phyloP scores from a whole-genome alignment of 2,329 filamentous ascomycete genomes.

The Verticillium alfalfae region DNA sequence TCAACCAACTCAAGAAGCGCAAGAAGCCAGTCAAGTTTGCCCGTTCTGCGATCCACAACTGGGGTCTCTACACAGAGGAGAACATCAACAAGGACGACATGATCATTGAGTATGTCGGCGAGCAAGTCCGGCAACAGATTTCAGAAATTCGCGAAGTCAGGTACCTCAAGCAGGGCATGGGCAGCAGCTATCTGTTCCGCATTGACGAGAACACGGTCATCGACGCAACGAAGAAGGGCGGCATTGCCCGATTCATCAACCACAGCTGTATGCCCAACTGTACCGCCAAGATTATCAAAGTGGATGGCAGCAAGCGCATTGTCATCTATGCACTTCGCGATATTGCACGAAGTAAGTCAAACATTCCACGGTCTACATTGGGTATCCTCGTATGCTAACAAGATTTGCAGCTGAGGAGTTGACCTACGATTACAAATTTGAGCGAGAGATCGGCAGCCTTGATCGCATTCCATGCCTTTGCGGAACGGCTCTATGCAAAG shows the following conservation, averaged over 20 bases:
- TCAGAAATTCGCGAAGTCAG: conserved; percentile 91
- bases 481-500: conserved; percentile 93
- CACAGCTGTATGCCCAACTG: conserved; percentile 98
- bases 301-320: conserved; percentile 95
- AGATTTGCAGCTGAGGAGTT: conserved; percentile 78
- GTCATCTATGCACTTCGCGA: conserved; percentile 97
- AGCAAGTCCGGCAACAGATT: conserved; percentile 94
- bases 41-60: conserved; percentile 95
- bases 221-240: conserved; percentile 96
- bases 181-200: conserved; percentile 94
- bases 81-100: conserved; percentile 97
- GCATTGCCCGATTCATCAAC: conserved; percentile 98
- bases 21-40: conserved; percentile 99
- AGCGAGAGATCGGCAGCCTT: conserved; percentile 88
- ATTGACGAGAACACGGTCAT: conserved; percentile 98
- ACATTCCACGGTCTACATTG: not conserved
- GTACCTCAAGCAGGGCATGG: conserved; percentile 94
- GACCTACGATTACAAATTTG: conserved; percentile 99
- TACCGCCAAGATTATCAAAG: conserved; percentile 98
- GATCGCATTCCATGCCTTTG: conserved; percentile 97
- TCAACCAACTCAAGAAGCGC: conserved; percentile 98
- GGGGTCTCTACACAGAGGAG: conserved; percentile 96
- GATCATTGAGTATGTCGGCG: conserved; percentile 99
- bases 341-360: conserved; percentile 80
- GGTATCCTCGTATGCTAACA: conserved; percentile 14